A percentile compares a stretch with the other conserved stretches of the same genome.
Conservation (phyloP, 176 grass and related monocot species). For the Metroxylon sagu region DNA sequence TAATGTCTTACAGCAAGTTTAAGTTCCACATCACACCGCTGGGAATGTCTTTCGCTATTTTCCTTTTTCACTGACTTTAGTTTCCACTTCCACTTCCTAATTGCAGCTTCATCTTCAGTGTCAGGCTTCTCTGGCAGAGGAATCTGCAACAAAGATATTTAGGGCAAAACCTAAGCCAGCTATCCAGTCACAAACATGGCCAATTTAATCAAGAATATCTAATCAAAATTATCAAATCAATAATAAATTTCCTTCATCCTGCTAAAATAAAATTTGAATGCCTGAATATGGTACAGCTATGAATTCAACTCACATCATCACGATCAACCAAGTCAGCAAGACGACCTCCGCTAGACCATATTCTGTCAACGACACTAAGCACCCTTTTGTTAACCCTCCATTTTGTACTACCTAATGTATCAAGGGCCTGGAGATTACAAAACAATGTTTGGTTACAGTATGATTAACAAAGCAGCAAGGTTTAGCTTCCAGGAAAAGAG, state of each 20-base stretch:
- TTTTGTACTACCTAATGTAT: constrained; percentile 87
- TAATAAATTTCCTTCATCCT: no score
- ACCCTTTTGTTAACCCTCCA: constrained; percentile 95
- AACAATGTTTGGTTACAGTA: no score
- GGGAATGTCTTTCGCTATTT: constrained; percentile 82
- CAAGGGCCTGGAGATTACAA: constrained; percentile 39
- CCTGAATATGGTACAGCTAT: not conserved
- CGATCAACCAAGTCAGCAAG: constrained; percentile 91
- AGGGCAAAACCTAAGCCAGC: no score
- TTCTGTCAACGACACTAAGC: constrained; percentile 68
- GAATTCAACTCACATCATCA: constrained; percentile 57
- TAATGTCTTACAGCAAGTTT: constrained; percentile 75
- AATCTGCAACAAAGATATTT: constrained; percentile 38
- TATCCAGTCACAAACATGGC: no score
- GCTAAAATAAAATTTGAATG: no score
- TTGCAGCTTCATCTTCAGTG: constrained; percentile 58
- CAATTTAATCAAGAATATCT: no score
- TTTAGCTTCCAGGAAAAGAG: no score
- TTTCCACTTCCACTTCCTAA: constrained; percentile 76
- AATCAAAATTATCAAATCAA: no score
- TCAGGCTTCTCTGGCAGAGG: constrained; percentile 75
- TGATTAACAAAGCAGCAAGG: no score
- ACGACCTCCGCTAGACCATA: constrained; percentile 84
- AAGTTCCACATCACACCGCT: constrained; percentile 87
- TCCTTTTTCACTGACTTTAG: constrained; percentile 48